Base-by-base conservation (phyloP, 75 land plant species). In the Pinus tabuliformis region DNA sequence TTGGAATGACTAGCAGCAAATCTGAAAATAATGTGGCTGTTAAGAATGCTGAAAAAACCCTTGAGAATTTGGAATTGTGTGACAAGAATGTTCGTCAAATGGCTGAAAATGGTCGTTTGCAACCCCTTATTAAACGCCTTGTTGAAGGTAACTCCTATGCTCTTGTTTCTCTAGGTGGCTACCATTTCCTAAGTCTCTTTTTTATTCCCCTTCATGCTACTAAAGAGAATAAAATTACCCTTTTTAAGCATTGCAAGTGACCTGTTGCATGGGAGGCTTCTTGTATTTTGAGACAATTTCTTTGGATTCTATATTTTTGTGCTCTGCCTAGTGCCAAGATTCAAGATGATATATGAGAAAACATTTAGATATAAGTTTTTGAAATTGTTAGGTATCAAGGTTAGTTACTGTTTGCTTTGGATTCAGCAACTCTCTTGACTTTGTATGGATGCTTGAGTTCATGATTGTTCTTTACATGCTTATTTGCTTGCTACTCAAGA, bases 91-190 rank as follows among this genome's bases (percentile, higher is more conserved):
- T 97, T 22, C 74, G 85, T 33, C 99, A 94, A 77, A 92, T 97
- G 98, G 99, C 98, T 73, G 99, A 95, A 78, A 89, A 87, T 88
- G 99, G 99, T 33, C 86, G 99, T 73, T 62, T 97, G 70, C 85
- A 91, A 78, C 98, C 99, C 26, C 92, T 97, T 73, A 83, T 97
- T 28, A 83, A 76, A 59, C 77, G 85, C 15, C 85, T 97, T 21
- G 83, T 92, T 63, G 91, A 95, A 94, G 99, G 99, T 97, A 78
- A 62, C 30, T 77, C 16, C 15, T 5, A 59, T 11, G 36, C 20
- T 20, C 22, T 73, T 52, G 17, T 73, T 54, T 73, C 18, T 72
- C 33, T 28, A 11, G 52, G 4, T 54, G 33, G 20, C 9, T 56
- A 56, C 36, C 11, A 68, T 13, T 68, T 45, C 20, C 42, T 9